Evolutionary conservation across 2,329 filamentous ascomycete species (phyloP).

Genomic region (Xylariales sp.): DNA sequence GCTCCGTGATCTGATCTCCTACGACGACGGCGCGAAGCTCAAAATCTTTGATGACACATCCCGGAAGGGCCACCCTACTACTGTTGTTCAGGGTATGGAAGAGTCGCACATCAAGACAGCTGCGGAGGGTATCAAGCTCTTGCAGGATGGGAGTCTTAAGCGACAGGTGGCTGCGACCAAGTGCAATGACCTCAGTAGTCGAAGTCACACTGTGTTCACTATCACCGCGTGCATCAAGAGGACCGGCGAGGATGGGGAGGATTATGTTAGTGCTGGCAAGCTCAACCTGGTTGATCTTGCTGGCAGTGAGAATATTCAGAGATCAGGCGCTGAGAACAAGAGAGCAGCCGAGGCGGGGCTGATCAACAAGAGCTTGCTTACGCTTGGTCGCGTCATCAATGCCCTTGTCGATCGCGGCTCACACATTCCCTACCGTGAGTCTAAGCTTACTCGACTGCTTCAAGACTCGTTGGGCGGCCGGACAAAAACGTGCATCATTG

Average conservation of each 20-base stretch:
- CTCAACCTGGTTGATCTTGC: slow-evolving; percentile 95
- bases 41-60: slow-evolving; percentile 94
- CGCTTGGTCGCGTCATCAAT: slow-evolving; percentile 94
- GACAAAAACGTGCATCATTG: slow-evolving; percentile 98
- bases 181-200: slow-evolving; percentile 95
- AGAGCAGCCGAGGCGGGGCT: slow-evolving; percentile 90
- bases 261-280: slow-evolving; percentile 87
- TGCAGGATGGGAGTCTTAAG: slow-evolving; percentile 86
- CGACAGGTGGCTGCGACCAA: slow-evolving; percentile 99
- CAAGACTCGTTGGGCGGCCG: slow-evolving; percentile 95
- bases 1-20: slow-evolving; percentile 78
- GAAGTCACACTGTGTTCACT: slow-evolving; percentile 96
- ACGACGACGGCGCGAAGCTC: slow-evolving; percentile 78
- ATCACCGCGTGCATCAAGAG: slow-evolving; percentile 89
- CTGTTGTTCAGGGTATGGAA: slow-evolving; percentile 95
- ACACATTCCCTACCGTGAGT: slow-evolving; percentile 91
- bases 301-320: slow-evolving; percentile 95
- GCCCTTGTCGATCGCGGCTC: slow-evolving; percentile 84
- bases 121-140: slow-evolving; percentile 77
- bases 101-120: slow-evolving; percentile 89
- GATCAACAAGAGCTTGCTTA: slow-evolving; percentile 97
- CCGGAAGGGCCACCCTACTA: slow-evolving; percentile 78
- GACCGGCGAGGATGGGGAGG: slow-evolving; percentile 76
- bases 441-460: slow-evolving; percentile 87
- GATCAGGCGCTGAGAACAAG: slow-evolving; percentile 97